Conservation (phyloP, 1,139 yeast genomes). For the Kodamaea derodonti region DNA sequence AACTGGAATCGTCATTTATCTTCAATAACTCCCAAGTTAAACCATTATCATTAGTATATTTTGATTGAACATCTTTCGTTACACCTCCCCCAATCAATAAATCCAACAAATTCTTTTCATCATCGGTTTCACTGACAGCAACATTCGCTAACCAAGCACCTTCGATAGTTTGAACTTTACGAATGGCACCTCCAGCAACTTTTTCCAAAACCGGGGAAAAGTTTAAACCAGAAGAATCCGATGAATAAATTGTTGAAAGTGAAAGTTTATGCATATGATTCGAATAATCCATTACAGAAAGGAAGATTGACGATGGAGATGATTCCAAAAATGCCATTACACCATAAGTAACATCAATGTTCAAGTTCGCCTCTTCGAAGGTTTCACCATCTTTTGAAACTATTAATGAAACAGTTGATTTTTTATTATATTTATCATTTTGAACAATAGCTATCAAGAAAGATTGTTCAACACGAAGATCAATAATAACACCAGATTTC, state of each 20-base stretch:
- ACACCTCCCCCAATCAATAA: slow-evolving; percentile 24
- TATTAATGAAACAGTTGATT: slow-evolving; percentile 43
- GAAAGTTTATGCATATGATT: slow-evolving; percentile 14
- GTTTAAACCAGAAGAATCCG: slow-evolving; percentile 62
- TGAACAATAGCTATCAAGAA: slow-evolving; percentile 53
- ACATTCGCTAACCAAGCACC: slow-evolving; percentile 66
- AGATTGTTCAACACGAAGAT: slow-evolving; percentile 45
- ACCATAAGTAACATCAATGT: slow-evolving; percentile 41
- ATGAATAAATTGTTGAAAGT: slow-evolving; percentile 46
- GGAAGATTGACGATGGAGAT: slow-evolving; percentile 50
- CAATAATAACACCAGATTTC: slow-evolving; percentile 40
- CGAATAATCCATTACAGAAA: slow-evolving; percentile 42
- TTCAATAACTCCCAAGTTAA: slow-evolving; percentile 54
- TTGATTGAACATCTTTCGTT: slow-evolving; percentile 16
- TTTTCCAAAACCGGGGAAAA: slow-evolving; percentile 47
- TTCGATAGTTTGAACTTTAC: slow-evolving; percentile 58
- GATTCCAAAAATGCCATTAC: slow-evolving; percentile 54
- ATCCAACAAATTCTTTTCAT: slow-evolving; percentile 22
- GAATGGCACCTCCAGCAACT: slow-evolving; percentile 41
- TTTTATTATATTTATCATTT: slow-evolving; percentile 41
- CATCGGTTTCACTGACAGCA: slow-evolving; percentile 13
- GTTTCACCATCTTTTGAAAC: slow-evolving; percentile 56
- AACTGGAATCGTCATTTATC: slow-evolving; percentile 42
- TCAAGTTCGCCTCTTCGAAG: slow-evolving; percentile 53
- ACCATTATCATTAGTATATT: slow-evolving; percentile 64